phyloP scores from a whole-genome alignment of 345 rosid species.

The Murraya koenigii region DNA sequence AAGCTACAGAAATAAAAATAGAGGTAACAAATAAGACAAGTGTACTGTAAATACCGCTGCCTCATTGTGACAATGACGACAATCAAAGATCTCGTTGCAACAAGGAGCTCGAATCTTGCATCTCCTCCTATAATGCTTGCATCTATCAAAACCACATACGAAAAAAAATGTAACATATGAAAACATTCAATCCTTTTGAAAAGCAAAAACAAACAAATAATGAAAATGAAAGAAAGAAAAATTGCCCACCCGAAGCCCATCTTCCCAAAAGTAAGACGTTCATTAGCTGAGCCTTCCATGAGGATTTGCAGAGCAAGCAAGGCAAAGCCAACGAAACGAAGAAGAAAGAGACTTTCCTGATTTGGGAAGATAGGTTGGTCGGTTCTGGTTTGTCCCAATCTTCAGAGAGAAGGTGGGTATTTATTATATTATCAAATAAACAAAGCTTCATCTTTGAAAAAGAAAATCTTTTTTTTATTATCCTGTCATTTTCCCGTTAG shows the following conservation, averaged over 20 bases:
- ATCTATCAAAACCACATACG: slow-evolving; percentile 46
- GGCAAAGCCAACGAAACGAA: slow-evolving; percentile 19
- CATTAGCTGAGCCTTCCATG: slow-evolving; percentile 67
- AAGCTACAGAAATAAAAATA: neutral
- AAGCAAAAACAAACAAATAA: neutral
- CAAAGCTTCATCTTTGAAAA: neutral
- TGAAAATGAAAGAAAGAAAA: neutral
- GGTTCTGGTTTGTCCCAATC: slow-evolving; percentile 10
- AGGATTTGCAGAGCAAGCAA: slow-evolving; percentile 4
- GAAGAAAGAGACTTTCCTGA: slow-evolving; percentile 24
- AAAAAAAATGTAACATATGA: neutral
- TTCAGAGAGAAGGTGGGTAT: slow-evolving; percentile 3
- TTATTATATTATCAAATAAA: neutral
- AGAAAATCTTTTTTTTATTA: neutral
- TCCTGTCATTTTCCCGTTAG: neutral
- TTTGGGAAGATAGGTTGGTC: slow-evolving; percentile 23
- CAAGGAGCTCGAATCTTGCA: slow-evolving; percentile 92
- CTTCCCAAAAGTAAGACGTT: slow-evolving; percentile 84
- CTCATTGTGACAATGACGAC: slow-evolving; percentile 98
- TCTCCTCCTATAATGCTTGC: slow-evolving; percentile 91
- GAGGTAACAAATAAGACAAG: neutral
- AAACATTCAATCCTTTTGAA: neutral
- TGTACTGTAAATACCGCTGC: slow-evolving; percentile 42
- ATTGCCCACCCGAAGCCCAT: slow-evolving; percentile 78
- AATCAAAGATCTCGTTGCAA: slow-evolving; percentile 84